These are phyloP conservation scores for Rhynchosporium secalis DNA, from an alignment of 2,329 filamentous ascomycete species.

Conservation along the genomic window DNA sequence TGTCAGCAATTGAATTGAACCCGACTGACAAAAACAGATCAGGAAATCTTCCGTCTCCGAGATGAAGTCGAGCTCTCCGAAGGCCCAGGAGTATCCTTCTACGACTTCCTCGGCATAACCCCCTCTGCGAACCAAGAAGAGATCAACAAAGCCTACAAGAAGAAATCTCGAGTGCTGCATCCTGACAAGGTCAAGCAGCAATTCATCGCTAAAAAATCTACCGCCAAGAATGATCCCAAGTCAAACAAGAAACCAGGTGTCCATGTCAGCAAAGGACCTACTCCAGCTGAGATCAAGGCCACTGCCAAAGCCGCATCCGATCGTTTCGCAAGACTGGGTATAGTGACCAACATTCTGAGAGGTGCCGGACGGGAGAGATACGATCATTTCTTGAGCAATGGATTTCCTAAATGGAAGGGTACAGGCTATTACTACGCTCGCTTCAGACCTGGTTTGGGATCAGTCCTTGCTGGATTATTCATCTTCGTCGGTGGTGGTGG, in stretches of 20 bases:
- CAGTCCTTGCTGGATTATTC: constrained; percentile 79
- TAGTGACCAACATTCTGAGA: constrained; percentile 83
- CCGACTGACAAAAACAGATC: constrained; percentile 58
- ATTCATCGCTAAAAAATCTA: constrained; percentile 66
- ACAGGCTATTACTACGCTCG: constrained; percentile 98
- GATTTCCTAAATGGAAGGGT: constrained; percentile 95
- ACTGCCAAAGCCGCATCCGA: constrained; percentile 80
- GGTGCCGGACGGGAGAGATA: constrained; percentile 82
- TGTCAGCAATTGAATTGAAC: constrained; percentile 31
- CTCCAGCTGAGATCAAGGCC: constrained; percentile 71
- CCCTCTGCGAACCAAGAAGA: constrained; percentile 77
- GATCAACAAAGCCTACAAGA: constrained; percentile 91
- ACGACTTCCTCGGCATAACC: constrained; percentile 83
- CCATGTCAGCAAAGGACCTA: constrained; percentile 69
- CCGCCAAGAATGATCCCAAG: constrained; percentile 52
- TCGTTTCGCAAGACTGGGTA: constrained; percentile 78
- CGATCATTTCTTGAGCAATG: constrained; percentile 89
- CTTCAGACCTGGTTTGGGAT: constrained; percentile 86
- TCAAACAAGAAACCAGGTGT: constrained; percentile 57
- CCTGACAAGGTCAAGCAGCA: constrained; percentile 93
- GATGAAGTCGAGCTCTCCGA: constrained; percentile 80
- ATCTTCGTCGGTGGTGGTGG: constrained; percentile 78
- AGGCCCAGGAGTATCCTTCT: constrained; percentile 82
- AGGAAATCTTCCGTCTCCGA: constrained; percentile 94
- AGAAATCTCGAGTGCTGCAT: constrained; percentile 79